Base-by-base conservation (phyloP, 495 filamentous ascomycete genomes). In the Cercophora samala region DNA sequence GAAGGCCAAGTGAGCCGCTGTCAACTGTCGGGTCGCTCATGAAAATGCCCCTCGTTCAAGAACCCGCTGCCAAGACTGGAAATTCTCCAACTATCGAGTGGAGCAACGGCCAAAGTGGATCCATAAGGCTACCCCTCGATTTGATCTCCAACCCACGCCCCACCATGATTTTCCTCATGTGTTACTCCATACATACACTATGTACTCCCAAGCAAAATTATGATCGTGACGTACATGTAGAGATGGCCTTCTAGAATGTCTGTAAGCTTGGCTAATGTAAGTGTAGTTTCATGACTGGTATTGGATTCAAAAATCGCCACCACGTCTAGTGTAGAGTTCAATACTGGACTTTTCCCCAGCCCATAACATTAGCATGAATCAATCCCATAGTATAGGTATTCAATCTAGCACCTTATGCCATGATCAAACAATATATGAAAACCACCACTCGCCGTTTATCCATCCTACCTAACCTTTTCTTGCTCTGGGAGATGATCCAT, bases 61-160 rank as follows among this genome's bases (percentile, higher is more conserved):
- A 64, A 58, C 32, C 63, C 63, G 32, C 63, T 58, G 63, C 63
- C 63, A 64, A 64, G 54, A 9, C 52, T 58, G 60, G 53, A 64
- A 58, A 58, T 64, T 64, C 63, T 64, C 54, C 53, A 64, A 32
- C 22, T 29, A 11, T 17, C 13, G 23, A 25, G 58, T 23, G 24
- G 58, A 17, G 23, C 5, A 17, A 25, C 21, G 17, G 23, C 15
- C 18, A 25, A 4, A 9, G 58, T 29, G 58, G 58, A 6, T 62
- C 29, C 25, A 25, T 13, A 18, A 19, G n/a, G n/a, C 60, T 46
- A 42, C 29, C 60, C 60, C 25, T 32, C 37, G 37, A 46, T 46
- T 32, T 17, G 37, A 46, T 46, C 37, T 46, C 13, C 37, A 46
- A 46, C 37, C 37, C 15, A 17, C 11, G 15, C 37, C 37, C 37